Base-by-base conservation (phyloP, 2,329 filamentous ascomycete species). In the Pestalotiopsis sp. region DNA sequence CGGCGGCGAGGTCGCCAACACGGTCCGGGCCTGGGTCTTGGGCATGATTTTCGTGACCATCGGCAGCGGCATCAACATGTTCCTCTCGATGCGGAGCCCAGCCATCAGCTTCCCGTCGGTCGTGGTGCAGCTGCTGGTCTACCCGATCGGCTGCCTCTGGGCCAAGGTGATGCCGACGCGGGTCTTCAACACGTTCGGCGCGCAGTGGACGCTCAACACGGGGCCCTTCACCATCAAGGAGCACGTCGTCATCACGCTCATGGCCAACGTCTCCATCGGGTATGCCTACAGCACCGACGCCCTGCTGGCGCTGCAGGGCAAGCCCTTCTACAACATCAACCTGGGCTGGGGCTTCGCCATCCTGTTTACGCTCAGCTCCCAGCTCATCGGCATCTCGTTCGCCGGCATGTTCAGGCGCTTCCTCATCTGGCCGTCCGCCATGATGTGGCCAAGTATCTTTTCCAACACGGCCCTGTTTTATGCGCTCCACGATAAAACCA, bases 301-400 rank as follows among this genome's bases (percentile, higher is more conserved):
- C 9, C 69, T 81, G 49, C 76, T 81, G 7, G 79, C 82, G 3
- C 76, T 83, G 3, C 80, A 82, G 67, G 80, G 80, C 20, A 80
- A 80, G 70, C 79, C 81, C 0, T 83, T 80, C 23, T 81, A 80
- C 66, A 69, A 82, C 67, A 79, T 83, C 64, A 80, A 84, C 4
- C 76, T 84, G 0, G 80, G 84, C 7, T 85, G 83, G 71, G 84
- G 83, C 0, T 87, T 85, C 69, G 81, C 85, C 58, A 74, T 87
- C 2, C 75, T 87, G 0, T 78, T 87, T 63, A 82, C 80, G 3
- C 78, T 87, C 39, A 85, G 83, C 41, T 85, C 83, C 1, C 85
- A 87, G 71, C 73, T 86, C n/a, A 83, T 87, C 66, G 86, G 87
- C 0, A 86, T 87, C 58, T 83, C 84, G 2, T 75, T 88, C 36